A percentile compares a stretch with the other conserved stretches of the same genome.
Evolutionary conservation across 2,329 filamentous ascomycete genomes (phyloP).

Genomic region (Fusarium goolgardi): DNA sequence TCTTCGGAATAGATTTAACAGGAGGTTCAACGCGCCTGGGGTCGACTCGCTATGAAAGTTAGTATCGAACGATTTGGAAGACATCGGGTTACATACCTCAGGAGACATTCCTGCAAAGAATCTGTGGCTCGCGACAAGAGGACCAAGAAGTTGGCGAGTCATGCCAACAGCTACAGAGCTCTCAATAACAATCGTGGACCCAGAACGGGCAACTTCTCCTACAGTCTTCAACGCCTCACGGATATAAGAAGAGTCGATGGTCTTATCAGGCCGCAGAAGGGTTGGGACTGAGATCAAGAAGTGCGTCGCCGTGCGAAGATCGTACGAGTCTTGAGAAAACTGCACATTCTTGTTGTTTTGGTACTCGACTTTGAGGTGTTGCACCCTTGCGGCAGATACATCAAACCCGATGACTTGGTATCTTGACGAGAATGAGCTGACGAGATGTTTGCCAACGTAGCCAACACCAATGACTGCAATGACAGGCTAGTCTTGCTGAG

Average conservation of each 20-base stretch:
- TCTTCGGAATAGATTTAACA: constrained; percentile 60
- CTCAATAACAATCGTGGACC: constrained; percentile 62
- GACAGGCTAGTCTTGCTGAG: constrained; percentile 44
- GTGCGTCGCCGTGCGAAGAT: constrained; percentile 58
- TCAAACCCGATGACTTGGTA: constrained; percentile 61
- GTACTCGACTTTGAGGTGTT: constrained; percentile 48
- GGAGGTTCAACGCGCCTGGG: constrained; percentile 59
- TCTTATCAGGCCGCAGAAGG: constrained; percentile 58
- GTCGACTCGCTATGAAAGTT: constrained; percentile 56
- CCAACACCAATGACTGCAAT: constrained; percentile 64
- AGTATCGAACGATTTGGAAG: neutral
- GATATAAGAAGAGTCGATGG: constrained; percentile 60
- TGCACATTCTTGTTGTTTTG: neutral
- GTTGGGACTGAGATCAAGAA: constrained; percentile 66
- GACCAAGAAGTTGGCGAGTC: constrained; percentile 61
- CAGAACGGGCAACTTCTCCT: constrained; percentile 53
- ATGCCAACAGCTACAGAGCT: constrained; percentile 65
- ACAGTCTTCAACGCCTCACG: constrained; percentile 58
- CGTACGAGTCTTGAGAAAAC: constrained; percentile 52
- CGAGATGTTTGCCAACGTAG: constrained; percentile 62
- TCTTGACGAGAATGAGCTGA: constrained; percentile 55
- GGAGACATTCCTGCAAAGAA: constrained; percentile 63
- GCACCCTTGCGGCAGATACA: constrained; percentile 54
- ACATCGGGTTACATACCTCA: constrained; percentile 36
- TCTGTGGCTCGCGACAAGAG: constrained; percentile 54